Evolutionary conservation across 2,329 filamentous ascomycete genomes (phyloP).

Genomic region (Penicillium sp.): DNA sequence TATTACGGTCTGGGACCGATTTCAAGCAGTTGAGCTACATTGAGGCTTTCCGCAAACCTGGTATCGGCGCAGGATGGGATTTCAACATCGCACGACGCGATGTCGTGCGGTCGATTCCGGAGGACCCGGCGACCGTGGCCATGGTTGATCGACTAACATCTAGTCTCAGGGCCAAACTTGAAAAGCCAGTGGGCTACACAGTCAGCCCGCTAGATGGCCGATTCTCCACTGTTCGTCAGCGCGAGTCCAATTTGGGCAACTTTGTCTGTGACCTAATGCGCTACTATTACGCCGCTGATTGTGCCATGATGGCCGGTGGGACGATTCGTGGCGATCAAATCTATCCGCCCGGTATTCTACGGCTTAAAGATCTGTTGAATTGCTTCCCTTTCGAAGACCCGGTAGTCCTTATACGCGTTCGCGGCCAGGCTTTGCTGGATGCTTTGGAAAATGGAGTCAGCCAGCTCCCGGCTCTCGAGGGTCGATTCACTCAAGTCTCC

Average conservation of each 20-base stretch:
- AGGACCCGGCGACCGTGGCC: constrained; percentile 65
- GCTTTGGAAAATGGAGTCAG: constrained; percentile 85
- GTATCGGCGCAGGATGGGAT: constrained; percentile 68
- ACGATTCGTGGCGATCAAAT: constrained; percentile 89
- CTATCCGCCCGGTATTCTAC: constrained; percentile 78
- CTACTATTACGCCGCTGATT: constrained; percentile 79
- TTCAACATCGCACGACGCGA: constrained; percentile 79
- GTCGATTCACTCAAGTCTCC: constrained; percentile 83
- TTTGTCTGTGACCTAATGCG: constrained; percentile 93
- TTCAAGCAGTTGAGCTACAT: constrained; percentile 93
- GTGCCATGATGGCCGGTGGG: constrained; percentile 81
- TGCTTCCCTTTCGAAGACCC: constrained; percentile 95
- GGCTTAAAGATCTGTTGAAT: constrained; percentile 81
- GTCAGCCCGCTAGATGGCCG: constrained; percentile 81
- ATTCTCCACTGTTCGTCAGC: constrained; percentile 78
- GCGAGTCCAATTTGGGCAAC: constrained; percentile 85
- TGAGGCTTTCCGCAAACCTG: constrained; percentile 68
- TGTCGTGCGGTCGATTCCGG: constrained; percentile 69
- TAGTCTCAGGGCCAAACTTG: constrained; percentile 75
- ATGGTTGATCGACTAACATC: constrained; percentile 74
- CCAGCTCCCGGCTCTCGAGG: constrained; percentile 81
- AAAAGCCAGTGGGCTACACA: constrained; percentile 84
- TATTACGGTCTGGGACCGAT: constrained; percentile 86
- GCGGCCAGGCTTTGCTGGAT: constrained; percentile 74
- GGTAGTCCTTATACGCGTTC: constrained; percentile 75